These are phyloP conservation scores for Coemansia sp. DNA, from an alignment of 192 early-diverging fungal genomes.

Conservation along the genomic window DNA sequence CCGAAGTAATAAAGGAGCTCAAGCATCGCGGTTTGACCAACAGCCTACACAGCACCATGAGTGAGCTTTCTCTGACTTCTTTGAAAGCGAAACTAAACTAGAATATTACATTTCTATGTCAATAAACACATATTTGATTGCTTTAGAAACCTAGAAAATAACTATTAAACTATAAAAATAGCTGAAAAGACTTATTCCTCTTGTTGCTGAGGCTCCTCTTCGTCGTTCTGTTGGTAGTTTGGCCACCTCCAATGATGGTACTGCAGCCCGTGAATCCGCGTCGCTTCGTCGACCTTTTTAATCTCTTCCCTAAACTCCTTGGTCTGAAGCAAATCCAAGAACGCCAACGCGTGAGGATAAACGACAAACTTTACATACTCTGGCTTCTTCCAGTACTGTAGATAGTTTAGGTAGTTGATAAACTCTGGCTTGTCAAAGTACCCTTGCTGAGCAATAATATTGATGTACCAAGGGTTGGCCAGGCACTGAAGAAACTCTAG, in stretches of 20 bases:
- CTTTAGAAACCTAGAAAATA: too few relatives aligned
- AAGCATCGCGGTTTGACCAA: constrained; percentile 33
- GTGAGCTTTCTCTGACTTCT: constrained; percentile 40
- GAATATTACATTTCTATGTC: neutral
- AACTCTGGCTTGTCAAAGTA: constrained; percentile 84
- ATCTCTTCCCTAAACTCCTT: constrained; percentile 76
- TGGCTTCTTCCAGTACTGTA: constrained; percentile 86
- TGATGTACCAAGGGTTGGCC: constrained; percentile 92
- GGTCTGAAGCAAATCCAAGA: constrained; percentile 84
- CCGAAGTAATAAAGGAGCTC: constrained; percentile 44
- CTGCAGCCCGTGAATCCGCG: constrained; percentile 67
- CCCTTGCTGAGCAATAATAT: constrained; percentile 85
- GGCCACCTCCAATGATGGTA: constrained; percentile 49
- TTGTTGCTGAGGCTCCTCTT: neutral
- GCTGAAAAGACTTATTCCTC: neutral
- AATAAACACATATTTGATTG: neutral
- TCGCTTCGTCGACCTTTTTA: constrained; percentile 68
- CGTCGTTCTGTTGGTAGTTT: constrained; percentile 13
- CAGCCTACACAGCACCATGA: constrained; percentile 43
- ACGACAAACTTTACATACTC: constrained; percentile 89
- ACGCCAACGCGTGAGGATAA: constrained; percentile 86
- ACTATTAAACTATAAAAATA: neutral
- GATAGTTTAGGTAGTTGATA: constrained; percentile 86
- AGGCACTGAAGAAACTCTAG: constrained; percentile 95
- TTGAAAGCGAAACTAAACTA: constrained; percentile 11